Evolutionary conservation across 2,329 filamentous ascomycete genomes (phyloP), one percentile per base, ranked within the genome.

Genomic region (Ascosphaera acerosa): DNA sequence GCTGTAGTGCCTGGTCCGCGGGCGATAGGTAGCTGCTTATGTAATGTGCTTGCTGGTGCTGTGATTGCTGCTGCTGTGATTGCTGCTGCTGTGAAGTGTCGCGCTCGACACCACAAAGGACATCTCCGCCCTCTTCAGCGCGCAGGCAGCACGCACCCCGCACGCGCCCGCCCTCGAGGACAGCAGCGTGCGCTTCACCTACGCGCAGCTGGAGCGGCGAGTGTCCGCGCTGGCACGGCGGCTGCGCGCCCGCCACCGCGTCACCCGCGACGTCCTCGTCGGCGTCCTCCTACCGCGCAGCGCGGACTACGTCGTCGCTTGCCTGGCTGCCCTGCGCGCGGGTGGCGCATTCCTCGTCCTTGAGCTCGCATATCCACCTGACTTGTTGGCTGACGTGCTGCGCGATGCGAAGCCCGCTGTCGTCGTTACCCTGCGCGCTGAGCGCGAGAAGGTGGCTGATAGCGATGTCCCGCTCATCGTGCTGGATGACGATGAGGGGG

Each of bases 271-370:
- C 49, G 62, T 61, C 40, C 61, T 80, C 12, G 76, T 82, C 18
- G 76, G 76, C 32, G 69, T 84, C 26, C 60, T 82, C 32, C 62
- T 82, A 44, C 70, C 68, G 34, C 68, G 76, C 33, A 77, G 73
- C 46, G 73, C 74, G 30, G 64, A 80, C 51, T 80, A 82, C 50
- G 72, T 84, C 36, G 70, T 82, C 48, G 70, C 75, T 10, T 80
- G 72, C 44, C 57, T 84, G 32, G 76, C 76, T 16, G 68, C 73
- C n/a, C 62, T 82, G 23, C 67, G 73, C 35, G 76, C 76, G 2
- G 76, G 76, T 32, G 76, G 76, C 33, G 76, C 76, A 2, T 84
- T 81, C 44, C 58, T 84, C 4, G 76, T 82, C 2, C 64, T 84
- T 3, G 76, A 84, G 51, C 58, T 80, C 30, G 76, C 76, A 3